Base-by-base conservation (phyloP, 2,329 filamentous ascomycete genomes). In the Diplodia corticola region DNA sequence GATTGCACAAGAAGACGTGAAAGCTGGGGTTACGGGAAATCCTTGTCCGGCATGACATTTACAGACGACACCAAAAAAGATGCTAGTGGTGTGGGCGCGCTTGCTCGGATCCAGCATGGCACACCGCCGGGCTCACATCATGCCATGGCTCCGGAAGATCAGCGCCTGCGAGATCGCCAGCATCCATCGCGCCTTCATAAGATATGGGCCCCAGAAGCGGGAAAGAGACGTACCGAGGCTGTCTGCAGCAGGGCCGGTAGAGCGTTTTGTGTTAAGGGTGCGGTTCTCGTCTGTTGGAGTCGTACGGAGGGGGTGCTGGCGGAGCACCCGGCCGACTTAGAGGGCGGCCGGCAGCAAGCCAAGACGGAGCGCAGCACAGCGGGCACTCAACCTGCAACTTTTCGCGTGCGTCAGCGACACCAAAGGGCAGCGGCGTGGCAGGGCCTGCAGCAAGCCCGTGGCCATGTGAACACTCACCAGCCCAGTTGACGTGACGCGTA, bases 61-160 rank as follows among this genome's bases (percentile, higher is more conserved):
- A 49, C 28, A 24, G n/a, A 61, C 13, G 33, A 35, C 28, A n/a
- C 17, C 37, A 28, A 49, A 61, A 61, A 35, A 35, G 40, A 28
- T 24, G 40, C 40, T 37, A 61, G 44, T 28, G 33, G 17, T 48
- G 57, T 61, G 57, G 40, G 57, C 57, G 28, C 40, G 26, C 57
- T 22, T 35, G 17, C 57, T 61, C 57, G 57, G 55, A 46, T 46
- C 37, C 55, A 40, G 22, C 33, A 10, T 48, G 35, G 57, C 35
- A 49, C 57, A 61, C 57, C 57, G 57, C 57, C 57, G 55, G 40
- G 57, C 33, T 49, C 53, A 57, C 12, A 57, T 44, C 57, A 61
- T 61, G 28, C 15, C 57, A 33, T 35, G 44, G 40, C 57, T 61
- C 44, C 57, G 57, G 57, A 61, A 35, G 57, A 61, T 61, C 57